Percentiles rank a stretch among this genome's conserved stretches.
Evolutionary conservation across 495 filamentous ascomycete genomes (phyloP).

Genomic region (Rusavskia elegans): DNA sequence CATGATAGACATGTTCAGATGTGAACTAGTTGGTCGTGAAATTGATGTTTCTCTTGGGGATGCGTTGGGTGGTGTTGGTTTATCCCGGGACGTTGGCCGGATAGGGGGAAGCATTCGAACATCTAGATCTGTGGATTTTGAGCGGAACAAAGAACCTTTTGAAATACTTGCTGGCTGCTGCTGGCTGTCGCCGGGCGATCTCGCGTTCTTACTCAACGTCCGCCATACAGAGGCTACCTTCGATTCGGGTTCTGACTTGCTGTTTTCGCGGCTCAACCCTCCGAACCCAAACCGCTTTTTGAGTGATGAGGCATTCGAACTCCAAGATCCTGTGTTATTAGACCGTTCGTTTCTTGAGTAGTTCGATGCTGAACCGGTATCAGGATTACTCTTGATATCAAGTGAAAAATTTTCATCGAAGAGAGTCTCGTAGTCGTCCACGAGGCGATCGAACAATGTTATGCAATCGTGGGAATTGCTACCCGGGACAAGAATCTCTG

Average conservation of each 20-base stretch:
- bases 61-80: slow-evolving; percentile 28
- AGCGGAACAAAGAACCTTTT: slow-evolving; percentile 51
- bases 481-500: slow-evolving; percentile 68
- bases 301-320: slow-evolving; percentile 67
- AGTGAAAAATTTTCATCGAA: slow-evolving; percentile 42
- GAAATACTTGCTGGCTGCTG: slow-evolving; percentile 39
- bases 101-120: slow-evolving; percentile 29
- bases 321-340: slow-evolving; percentile 38
- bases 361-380: slow-evolving; percentile 14
- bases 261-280: slow-evolving; percentile 58
- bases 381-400: neutral
- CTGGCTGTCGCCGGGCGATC: slow-evolving; percentile 34
- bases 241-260: slow-evolving; percentile 50
- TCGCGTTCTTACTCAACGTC: slow-evolving; percentile 67
- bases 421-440: slow-evolving; percentile 79
- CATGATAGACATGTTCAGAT: slow-evolving; percentile 22
- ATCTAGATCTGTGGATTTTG: slow-evolving; percentile 69
- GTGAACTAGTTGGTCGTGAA: slow-evolving; percentile 31
- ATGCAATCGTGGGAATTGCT: slow-evolving; percentile 71
- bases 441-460: slow-evolving; percentile 76
- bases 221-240: slow-evolving; percentile 70
- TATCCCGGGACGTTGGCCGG: slow-evolving; percentile 52
- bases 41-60: slow-evolving; percentile 26
- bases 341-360: slow-evolving; percentile 33
- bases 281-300: slow-evolving; percentile 71